These are phyloP conservation scores for Phytopythium oedochilum DNA, from an alignment of 352 stramenopile species.

Conservation along the genomic window DNA sequence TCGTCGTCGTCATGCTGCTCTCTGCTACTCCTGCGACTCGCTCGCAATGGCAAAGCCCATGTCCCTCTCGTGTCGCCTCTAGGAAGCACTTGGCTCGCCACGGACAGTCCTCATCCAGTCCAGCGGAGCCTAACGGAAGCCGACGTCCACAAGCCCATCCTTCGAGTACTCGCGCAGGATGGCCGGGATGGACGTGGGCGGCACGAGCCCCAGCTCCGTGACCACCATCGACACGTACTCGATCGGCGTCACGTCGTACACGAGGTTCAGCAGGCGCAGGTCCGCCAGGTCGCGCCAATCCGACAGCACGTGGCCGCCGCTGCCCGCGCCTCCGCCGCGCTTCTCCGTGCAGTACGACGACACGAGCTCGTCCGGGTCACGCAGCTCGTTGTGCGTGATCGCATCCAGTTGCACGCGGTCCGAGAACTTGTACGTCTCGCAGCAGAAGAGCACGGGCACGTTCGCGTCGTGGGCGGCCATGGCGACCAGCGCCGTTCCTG, in stretches of 20 bases:
- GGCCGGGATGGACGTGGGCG: slow-evolving; percentile 96
- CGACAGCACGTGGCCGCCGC: slow-evolving; percentile 61
- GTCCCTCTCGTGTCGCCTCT: too few relatives aligned
- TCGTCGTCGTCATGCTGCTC: too few relatives aligned
- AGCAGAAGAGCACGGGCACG: slow-evolving; percentile 96
- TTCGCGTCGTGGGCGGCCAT: slow-evolving; percentile 90
- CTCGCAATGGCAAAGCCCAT: too few relatives aligned
- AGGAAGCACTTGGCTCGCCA: too few relatives aligned
- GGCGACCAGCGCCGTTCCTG: slow-evolving; percentile 91
- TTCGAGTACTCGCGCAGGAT: slow-evolving; percentile 93
- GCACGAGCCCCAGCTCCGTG: slow-evolving; percentile 97
- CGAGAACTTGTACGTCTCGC: slow-evolving; percentile 98
- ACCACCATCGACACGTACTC: slow-evolving; percentile 97
- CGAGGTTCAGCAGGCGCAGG: slow-evolving; percentile 84
- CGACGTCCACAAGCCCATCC: slow-evolving; percentile 45
- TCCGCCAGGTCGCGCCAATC: slow-evolving; percentile 73
- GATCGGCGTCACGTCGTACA: slow-evolving; percentile 96
- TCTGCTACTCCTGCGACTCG: too few relatives aligned
- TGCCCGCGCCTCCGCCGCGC: slow-evolving; percentile 7
- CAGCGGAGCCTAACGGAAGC: background rate
- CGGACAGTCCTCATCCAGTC: too few relatives aligned
- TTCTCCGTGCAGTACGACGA: slow-evolving; percentile 59
- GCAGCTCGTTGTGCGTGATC: slow-evolving; percentile 97
- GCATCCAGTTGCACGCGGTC: slow-evolving; percentile 97
- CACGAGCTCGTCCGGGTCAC: slow-evolving; percentile 89